These are phyloP conservation scores for Onygenales sp. DNA, from an alignment of 2,329 filamentous ascomycete genomes.

Conservation along the genomic window DNA sequence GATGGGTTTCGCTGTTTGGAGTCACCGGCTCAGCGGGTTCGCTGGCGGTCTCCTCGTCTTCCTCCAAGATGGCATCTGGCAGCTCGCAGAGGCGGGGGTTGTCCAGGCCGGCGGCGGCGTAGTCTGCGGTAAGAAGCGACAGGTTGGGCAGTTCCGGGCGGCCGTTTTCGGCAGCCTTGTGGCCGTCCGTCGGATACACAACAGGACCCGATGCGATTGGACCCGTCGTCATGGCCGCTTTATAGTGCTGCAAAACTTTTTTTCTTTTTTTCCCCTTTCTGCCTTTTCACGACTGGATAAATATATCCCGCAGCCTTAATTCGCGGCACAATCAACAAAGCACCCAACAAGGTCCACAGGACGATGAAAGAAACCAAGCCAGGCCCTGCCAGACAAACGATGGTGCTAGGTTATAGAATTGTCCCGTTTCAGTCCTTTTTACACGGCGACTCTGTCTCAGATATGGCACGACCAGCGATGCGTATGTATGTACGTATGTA, in stretches of 20 bases:
- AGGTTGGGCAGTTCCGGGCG: no score
- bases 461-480: no score
- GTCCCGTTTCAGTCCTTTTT: background rate
- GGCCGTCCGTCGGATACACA: slow-evolving; percentile 4
- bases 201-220: slow-evolving; percentile 3
- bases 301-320: no score
- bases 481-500: no score
- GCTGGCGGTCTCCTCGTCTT: slow-evolving; percentile 14
- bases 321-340: background rate
- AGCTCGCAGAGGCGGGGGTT: slow-evolving; percentile 8
- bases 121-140: no score
- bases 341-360: background rate
- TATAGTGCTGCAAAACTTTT: background rate
- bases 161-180: background rate
- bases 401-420: background rate
- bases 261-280: background rate
- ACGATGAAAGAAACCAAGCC: background rate
- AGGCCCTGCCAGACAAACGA: background rate
- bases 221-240: slow-evolving; percentile 5
- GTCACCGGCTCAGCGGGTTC: slow-evolving; percentile 16
- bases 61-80: slow-evolving; percentile 11
- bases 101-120: background rate
- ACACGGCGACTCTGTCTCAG: no score
- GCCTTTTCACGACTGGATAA: background rate
- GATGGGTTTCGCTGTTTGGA: slow-evolving; percentile 11